Conservation (phyloP, 495 filamentous ascomycete genomes). For the Pyrenula aspistea region DNA sequence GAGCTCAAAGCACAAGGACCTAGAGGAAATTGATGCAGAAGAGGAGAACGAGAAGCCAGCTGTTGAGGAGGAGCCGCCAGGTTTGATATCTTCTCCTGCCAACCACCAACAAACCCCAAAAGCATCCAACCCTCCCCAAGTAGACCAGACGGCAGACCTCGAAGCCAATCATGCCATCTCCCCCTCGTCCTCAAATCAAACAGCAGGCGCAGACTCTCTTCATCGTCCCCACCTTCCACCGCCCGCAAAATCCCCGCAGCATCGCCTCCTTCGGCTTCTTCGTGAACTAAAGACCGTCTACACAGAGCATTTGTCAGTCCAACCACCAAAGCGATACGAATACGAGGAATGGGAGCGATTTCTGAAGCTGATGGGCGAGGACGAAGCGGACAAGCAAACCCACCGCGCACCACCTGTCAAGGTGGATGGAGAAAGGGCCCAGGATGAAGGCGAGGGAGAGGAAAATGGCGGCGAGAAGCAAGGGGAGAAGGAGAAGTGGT, state of each 20-base stretch:
- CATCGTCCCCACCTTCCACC: conserved; percentile 12
- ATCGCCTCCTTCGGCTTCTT: conserved; percentile 56
- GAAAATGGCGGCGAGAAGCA: conserved; percentile 12
- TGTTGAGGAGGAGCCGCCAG: conserved; percentile 8
- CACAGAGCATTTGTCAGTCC: conserved; percentile 46
- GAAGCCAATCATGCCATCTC: conserved; percentile 2
- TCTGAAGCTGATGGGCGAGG: conserved; percentile 61
- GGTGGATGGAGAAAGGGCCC: conserved; percentile 2
- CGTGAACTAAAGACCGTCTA: conserved; percentile 52
- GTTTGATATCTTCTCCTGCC: background rate
- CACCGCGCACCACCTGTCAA: conserved; percentile 15
- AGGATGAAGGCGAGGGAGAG: conserved; percentile 7
- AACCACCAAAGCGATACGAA: conserved; percentile 54
- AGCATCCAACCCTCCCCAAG: background rate
- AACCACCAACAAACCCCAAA: background rate
- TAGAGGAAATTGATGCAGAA: conserved; percentile 10
- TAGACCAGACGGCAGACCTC: conserved; percentile 26
- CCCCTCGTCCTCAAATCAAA: background rate
- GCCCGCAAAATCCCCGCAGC: conserved; percentile 32
- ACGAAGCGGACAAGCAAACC: conserved; percentile 31
- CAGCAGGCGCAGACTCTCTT: background rate
- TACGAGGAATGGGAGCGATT: conserved; percentile 79
- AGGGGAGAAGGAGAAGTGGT: conserved; percentile 36
- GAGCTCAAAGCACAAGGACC: conserved; percentile 13
- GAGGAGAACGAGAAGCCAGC: conserved; percentile 1